Evolutionary conservation across 2,329 filamentous ascomycete species (phyloP), one percentile per base, ranked within the genome.

Genomic region (Aspergillus floridensis): DNA sequence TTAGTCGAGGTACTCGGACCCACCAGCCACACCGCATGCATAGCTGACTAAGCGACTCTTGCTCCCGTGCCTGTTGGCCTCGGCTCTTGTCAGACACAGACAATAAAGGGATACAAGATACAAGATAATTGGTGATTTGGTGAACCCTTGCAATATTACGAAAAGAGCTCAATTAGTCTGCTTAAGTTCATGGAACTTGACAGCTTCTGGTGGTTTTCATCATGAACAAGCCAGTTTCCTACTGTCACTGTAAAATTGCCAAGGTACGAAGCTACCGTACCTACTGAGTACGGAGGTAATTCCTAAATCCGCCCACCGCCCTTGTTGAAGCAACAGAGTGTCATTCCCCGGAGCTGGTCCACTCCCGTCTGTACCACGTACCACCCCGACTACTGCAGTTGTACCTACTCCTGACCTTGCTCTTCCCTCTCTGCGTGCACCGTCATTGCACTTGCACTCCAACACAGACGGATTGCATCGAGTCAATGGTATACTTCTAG

Each of bases 401-500:
- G 26, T 31, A 16, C 14, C 8, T 31, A 49, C 48, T 16, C 14
- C 22, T 49, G 11, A 7, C 22, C 48, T 26, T n/a, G 16, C 14
- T 22, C 21, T n/a, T 4, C 6, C 48, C 16, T 29, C 48, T 49
- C 16, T 21, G 8, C 22, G 4, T n/a, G 29, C 16, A 29, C 22
- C 48, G 12, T 14, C 12, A 24, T 26, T 8, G 47, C 51, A 19
- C 24, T 47, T 29, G 24, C 38, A 26, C 10, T 7, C 12, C 21
- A 51, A 16, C 16, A 8, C 16, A 44, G 38, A 44, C 11, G 22
- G 19, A 38, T 49, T 21, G 14, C 31, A 7, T 38, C 10, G 19
- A 51, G 49, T 60, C 61, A 60, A 73, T 72, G 71, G 68, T 57
- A 64, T 26, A 5, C 41, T 12, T 21, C 52, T 70, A 61, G 66